Percentiles rank a stretch among this genome's conserved stretches.
These are phyloP conservation scores for Harringtonia lauricola DNA, from an alignment of 2,329 filamentous ascomycete species.

Conservation along the genomic window DNA sequence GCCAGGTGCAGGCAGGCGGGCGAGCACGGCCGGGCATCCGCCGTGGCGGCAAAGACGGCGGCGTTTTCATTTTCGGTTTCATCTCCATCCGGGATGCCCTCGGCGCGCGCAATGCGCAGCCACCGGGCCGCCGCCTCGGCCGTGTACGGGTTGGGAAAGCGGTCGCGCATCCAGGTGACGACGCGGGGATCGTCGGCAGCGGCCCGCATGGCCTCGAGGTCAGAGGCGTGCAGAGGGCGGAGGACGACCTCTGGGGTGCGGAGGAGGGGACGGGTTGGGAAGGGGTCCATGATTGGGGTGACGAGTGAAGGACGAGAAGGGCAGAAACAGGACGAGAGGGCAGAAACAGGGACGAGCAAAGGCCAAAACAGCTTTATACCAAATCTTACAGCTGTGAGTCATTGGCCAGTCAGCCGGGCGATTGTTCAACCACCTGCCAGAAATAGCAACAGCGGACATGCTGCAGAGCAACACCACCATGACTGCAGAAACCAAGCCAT, in stretches of 20 bases:
- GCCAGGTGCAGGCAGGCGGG: constrained; percentile 18
- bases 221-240: constrained; percentile 26
- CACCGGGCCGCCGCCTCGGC: constrained; percentile 23
- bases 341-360: too few species aligned
- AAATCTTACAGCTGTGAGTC: too few species aligned
- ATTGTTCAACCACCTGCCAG: too few species aligned
- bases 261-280: constrained; percentile 15
- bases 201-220: constrained; percentile 23
- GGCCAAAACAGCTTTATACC: too few species aligned
- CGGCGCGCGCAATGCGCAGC: constrained; percentile 12
- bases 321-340: too few species aligned
- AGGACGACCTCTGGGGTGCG: constrained; percentile 22
- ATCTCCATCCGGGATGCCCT: neutral
- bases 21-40: neutral
- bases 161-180: constrained; percentile 26
- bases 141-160: constrained; percentile 36
- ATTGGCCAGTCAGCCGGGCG: too few species aligned
- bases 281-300: neutral
- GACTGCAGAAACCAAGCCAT: too few species aligned
- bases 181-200: constrained; percentile 28
- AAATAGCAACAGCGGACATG: too few species aligned
- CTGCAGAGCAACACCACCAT: too few species aligned
- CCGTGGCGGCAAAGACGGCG: too few species aligned
- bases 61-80: too few species aligned
- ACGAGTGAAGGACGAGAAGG: too few species aligned